Evolutionary conservation across 192 early-diverging fungal genomes (phyloP).

Genomic region (Chytriomyces confervae): DNA sequence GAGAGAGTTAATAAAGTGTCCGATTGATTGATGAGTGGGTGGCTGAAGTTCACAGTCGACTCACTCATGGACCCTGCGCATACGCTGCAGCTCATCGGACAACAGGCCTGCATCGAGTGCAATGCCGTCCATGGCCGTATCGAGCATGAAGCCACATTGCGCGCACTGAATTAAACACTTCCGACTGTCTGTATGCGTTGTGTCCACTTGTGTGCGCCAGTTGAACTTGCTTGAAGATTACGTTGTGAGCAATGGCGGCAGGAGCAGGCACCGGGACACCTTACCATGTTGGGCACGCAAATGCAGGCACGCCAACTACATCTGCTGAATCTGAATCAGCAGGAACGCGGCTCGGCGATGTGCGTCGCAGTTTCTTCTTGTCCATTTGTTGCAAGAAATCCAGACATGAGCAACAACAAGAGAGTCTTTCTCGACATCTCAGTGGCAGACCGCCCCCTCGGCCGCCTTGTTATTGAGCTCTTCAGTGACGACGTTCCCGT

Average conservation of each 20-base stretch:
- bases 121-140: neutral
- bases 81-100: neutral
- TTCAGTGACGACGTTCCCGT: conserved; percentile 75
- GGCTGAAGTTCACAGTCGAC: neutral
- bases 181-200: neutral
- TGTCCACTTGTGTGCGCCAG: neutral
- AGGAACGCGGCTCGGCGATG: neutral
- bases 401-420: conserved; percentile 40
- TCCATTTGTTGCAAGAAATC: neutral
- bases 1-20: neutral
- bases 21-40: neutral
- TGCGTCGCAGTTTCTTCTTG: neutral
- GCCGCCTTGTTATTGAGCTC: conserved; percentile 54
- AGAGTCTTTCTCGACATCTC: conserved; percentile 72
- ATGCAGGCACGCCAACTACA: neutral
- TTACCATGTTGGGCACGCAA: neutral
- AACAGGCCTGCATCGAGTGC: neutral
- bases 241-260: neutral
- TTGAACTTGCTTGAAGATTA: neutral
- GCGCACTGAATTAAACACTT: neutral
- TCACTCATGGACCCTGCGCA: neutral
- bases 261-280: neutral
- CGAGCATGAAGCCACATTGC: neutral
- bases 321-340: neutral
- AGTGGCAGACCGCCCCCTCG: conserved; percentile 57